Conservation (phyloP, 78 protist species). For the Paratrimastix pyriformis region DNA sequence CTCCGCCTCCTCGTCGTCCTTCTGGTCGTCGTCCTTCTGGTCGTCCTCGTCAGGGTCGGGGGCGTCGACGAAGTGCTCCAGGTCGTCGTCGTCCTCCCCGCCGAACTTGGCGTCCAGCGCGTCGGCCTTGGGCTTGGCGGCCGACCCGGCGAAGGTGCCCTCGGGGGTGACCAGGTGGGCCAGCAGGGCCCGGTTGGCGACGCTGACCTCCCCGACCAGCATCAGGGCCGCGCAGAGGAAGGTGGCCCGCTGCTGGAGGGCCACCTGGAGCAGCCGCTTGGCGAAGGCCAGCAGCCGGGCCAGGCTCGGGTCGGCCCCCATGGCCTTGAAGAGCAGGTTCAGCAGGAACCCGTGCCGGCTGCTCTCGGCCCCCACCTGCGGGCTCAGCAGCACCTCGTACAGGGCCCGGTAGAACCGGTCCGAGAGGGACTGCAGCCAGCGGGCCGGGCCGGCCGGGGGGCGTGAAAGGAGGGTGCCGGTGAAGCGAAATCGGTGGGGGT, state of each 20-base stretch:
- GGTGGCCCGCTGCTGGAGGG: not conserved
- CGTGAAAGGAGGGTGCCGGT: no score
- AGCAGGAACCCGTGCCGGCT: not conserved
- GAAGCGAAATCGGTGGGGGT: no score
- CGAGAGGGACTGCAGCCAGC: no score
- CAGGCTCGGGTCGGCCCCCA: not conserved
- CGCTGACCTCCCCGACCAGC: not conserved
- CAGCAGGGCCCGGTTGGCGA: not conserved
- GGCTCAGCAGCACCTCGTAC: not conserved
- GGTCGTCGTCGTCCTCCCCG: no score
- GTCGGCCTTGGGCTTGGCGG: not conserved
- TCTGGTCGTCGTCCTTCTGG: no score
- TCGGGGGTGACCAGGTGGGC: not conserved
- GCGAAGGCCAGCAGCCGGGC: slow-evolving; percentile 1
- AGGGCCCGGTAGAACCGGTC: slow-evolving; percentile 5
- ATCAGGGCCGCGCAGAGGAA: not conserved
- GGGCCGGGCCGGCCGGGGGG: no score
- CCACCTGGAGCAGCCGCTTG: slow-evolving; percentile 7
- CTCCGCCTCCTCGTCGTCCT: no score
- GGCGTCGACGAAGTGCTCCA: no score
- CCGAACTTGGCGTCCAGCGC: not conserved
- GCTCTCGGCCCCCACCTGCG: not conserved
- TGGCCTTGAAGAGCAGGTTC: slow-evolving; percentile 4
- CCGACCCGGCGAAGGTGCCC: not conserved
- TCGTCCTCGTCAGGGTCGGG: no score